phyloP scores from a whole-genome alignment of 148 eudicot species.

The Talinum fruticosum region DNA sequence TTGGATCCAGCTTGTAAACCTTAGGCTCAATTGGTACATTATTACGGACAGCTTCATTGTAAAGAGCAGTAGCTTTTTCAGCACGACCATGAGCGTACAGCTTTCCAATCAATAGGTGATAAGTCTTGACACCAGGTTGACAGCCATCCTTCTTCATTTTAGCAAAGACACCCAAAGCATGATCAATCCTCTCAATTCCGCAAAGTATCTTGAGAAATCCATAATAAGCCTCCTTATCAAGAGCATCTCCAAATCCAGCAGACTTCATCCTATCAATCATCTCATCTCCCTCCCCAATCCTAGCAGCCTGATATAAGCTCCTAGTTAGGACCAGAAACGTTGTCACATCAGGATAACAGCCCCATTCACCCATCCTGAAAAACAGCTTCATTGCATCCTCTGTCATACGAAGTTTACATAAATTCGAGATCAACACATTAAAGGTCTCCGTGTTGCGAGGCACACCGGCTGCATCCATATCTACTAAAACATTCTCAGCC shows the following conservation, averaged over 20 bases:
- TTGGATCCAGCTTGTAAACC: constrained; percentile 71
- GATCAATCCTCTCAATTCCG: constrained; percentile 90
- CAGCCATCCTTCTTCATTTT: constrained; percentile 81
- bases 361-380: constrained; percentile 88
- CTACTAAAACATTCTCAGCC: constrained; percentile 57
- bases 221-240: constrained; percentile 65
- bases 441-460: constrained; percentile 80
- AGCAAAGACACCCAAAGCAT: constrained; percentile 65
- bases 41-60: constrained; percentile 57
- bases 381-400: constrained; percentile 67
- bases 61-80: constrained; percentile 64
- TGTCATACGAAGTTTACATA: constrained; percentile 76
- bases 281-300: constrained; percentile 88
- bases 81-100: constrained; percentile 66
- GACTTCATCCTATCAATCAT: constrained; percentile 94
- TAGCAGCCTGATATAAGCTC: constrained; percentile 90
- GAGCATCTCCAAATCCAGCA: constrained; percentile 62
- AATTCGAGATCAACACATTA: constrained; percentile 65
- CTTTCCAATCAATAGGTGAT: constrained; percentile 73
- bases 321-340: constrained; percentile 66
- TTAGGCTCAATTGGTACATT: constrained; percentile 54
- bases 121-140: constrained; percentile 70
- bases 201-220: constrained; percentile 76
- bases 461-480: constrained; percentile 89
- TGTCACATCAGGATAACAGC: constrained; percentile 65